A percentile compares a stretch with the other conserved stretches of the same genome.
phyloP scores from a whole-genome alignment of 768 basidiomycete genomes.

The Pisolithus sp. region DNA sequence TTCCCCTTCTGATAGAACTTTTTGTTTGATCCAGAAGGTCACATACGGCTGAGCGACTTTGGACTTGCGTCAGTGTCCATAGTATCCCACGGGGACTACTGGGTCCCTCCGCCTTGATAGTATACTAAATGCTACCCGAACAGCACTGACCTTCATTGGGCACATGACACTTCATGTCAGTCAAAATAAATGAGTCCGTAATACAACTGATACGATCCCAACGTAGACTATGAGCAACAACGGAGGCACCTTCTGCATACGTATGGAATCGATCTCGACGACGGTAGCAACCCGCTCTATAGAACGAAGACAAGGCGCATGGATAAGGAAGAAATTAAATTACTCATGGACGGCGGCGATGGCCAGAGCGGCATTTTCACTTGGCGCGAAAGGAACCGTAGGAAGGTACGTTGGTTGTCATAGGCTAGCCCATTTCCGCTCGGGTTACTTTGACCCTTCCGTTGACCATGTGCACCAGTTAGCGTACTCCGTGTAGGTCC shows the following conservation, averaged over 20 bases:
- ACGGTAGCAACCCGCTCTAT: slow-evolving; percentile 56
- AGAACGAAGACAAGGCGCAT: slow-evolving; percentile 72
- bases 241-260: slow-evolving; percentile 81
- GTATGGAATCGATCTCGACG: slow-evolving; percentile 93
- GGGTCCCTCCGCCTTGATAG: slow-evolving; percentile 7
- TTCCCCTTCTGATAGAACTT: slow-evolving; percentile 63
- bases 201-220: slow-evolving; percentile 11
- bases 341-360: slow-evolving; percentile 76
- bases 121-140: slow-evolving; percentile 17
- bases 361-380: slow-evolving; percentile 85
- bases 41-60: slow-evolving; percentile 93
- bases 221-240: slow-evolving; percentile 88
- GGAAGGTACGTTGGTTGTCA: slow-evolving; percentile 56
- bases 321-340: slow-evolving; percentile 76
- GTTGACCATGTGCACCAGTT: slow-evolving; percentile 41
- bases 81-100: slow-evolving; percentile 18
- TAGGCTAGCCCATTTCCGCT: slow-evolving; percentile 26
- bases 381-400: slow-evolving; percentile 90
- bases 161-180: slow-evolving; percentile 88
- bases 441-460: slow-evolving; percentile 18
- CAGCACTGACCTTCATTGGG: slow-evolving; percentile 93
- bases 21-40: slow-evolving; percentile 87
- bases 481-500: slow-evolving; percentile 80
- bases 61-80: slow-evolving; percentile 76
- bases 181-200: slow-evolving; percentile 4